Conservation (phyloP, 2,329 filamentous ascomycete genomes). For the Fusarium protoensiforme region DNA sequence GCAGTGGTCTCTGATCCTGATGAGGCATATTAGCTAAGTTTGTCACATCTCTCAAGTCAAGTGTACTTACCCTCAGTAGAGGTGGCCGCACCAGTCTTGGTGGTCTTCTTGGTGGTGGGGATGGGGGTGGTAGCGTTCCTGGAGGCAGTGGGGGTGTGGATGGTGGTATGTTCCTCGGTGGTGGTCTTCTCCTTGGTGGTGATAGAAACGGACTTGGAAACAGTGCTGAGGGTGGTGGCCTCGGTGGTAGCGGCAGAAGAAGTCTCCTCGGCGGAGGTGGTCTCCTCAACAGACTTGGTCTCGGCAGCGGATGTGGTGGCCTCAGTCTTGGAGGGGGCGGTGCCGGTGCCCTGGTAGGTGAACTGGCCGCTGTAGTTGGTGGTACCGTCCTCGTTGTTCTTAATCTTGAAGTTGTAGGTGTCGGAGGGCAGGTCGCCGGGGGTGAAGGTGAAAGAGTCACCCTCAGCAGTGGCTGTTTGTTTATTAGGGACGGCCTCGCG, state of each 20-base stretch:
- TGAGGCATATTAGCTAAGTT: not conserved
- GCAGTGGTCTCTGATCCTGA: constrained; percentile 9
- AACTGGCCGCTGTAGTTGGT: constrained; percentile 50
- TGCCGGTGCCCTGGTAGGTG: constrained; percentile 41
- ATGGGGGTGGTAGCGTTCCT: constrained; percentile 29
- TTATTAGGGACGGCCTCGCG: not conserved
- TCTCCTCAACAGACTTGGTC: constrained; percentile 16
- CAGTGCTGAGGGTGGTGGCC: constrained; percentile 31
- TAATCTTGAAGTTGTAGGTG: constrained; percentile 51
- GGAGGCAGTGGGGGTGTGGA: constrained; percentile 26
- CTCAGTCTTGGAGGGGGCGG: constrained; percentile 21
- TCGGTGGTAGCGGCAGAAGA: constrained; percentile 20
- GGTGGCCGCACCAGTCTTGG: not conserved
- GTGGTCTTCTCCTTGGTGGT: constrained; percentile 19
- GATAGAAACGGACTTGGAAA: constrained; percentile 24
- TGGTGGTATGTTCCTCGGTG: constrained; percentile 21
- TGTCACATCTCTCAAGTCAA: accelerated
- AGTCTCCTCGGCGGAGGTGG: constrained; percentile 9
- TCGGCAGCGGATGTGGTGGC: constrained; percentile 18
- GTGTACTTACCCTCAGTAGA: constrained; percentile 7
- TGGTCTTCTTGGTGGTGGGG: constrained; percentile 20
- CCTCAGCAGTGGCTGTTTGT: constrained; percentile 24
- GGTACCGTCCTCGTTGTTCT: constrained; percentile 38
- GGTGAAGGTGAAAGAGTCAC: constrained; percentile 44
- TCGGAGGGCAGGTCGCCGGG: constrained; percentile 43